Conservation (phyloP, 495 filamentous ascomycete genomes). For the Daldinia caldariorum region DNA sequence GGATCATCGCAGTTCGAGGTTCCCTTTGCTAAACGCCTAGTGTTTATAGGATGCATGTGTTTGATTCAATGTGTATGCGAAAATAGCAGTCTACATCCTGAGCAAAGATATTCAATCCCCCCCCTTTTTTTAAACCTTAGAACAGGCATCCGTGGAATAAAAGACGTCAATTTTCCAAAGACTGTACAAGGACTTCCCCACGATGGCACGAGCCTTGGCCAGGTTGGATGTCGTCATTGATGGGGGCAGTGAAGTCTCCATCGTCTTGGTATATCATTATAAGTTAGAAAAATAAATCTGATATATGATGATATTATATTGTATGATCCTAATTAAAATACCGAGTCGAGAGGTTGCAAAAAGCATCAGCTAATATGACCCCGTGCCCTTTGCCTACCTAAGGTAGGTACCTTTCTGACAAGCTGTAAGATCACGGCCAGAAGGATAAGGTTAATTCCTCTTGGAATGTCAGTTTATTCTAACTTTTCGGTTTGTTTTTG, state of each 20-base stretch:
- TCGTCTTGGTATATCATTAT: background rate
- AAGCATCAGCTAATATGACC: too few relatives aligned
- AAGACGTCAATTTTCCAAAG: background rate
- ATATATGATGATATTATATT: too few relatives aligned
- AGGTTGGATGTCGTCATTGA: background rate
- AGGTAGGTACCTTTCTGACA: too few relatives aligned
- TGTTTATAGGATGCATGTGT: background rate
- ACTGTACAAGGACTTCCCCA: background rate
- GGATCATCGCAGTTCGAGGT: conserved; percentile 17
- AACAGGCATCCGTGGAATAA: background rate
- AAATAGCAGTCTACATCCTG: background rate
- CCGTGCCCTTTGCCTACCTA: too few relatives aligned
- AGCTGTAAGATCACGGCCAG: too few relatives aligned
- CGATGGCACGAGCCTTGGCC: conserved; percentile 3
- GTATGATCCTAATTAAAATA: too few relatives aligned
- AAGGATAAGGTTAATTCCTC: too few relatives aligned
- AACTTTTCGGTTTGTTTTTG: too few relatives aligned
- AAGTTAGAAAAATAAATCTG: too few relatives aligned
- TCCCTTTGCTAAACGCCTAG: conserved; percentile 13
- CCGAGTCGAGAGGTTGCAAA: too few relatives aligned
- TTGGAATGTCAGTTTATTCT: too few relatives aligned
- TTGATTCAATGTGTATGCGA: background rate
- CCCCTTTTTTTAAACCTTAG: background rate
- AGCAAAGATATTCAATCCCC: background rate
- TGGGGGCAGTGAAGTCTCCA: background rate